Evolutionary conservation across 2,329 filamentous ascomycete genomes (phyloP), one percentile per base, ranked within the genome.

Genomic region (Pyrenochaeta sp.): DNA sequence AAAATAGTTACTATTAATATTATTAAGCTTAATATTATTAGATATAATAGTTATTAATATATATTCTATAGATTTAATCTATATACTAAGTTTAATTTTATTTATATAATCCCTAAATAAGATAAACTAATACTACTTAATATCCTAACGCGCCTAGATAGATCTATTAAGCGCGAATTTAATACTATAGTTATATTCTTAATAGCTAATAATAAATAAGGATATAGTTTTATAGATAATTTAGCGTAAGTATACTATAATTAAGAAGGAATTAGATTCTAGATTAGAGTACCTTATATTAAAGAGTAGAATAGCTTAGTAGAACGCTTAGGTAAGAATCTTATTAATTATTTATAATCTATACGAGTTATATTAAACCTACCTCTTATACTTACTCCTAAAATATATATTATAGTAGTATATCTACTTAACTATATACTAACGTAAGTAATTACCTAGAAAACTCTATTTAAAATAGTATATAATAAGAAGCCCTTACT

Each of bases 121-220:
- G 44, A 56, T 23, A 52, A 49, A 37, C 15, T 9, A 42, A 56
- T 35, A 2, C 49, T 56, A 18, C 49, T 56, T 23, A 21, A 47
- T 5, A 37, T 56, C 9, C 15, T 56, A 7, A 55, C 61, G 84
- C 84, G 30, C 87, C 64, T 57, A 31, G 42, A 57, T 47, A n/a
- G 35, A 44, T 35, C 29, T 11, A 54, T 58, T n/a, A 51, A 58
- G 29, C 43, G 41, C 15, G 37, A 55, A 31, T 58, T 55, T 15
- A 58, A 54, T 21, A 31, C 41, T 39, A 51, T 43, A 14, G 40
- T 58, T n/a, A 58, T 30, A 31, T 55, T 55, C 15, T 12, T 58
- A 14, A 55, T 55, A 11, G 51, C 43, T 7, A 33, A 58, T 35
- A 17, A 55, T 33, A 29, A 58, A 31, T 10, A 20, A 55, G 51